Evolutionary conservation across 805 yeast species (phyloP), one percentile per base, ranked within the genome.

Genomic region (Candida ponderosae): DNA sequence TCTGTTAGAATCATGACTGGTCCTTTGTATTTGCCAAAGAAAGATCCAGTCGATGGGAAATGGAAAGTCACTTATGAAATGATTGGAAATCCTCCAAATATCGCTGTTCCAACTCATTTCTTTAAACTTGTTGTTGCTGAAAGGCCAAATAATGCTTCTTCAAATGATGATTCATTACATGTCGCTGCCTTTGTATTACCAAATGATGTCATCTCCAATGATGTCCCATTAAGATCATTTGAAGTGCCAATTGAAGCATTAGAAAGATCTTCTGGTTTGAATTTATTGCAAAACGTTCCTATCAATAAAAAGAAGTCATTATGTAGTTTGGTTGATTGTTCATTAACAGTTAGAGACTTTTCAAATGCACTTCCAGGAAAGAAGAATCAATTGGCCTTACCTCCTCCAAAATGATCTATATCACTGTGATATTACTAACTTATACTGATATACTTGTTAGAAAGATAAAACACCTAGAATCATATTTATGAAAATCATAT

Each of bases 51-150:
- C 3, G 96, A 89, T 54, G 96, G 95, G 5, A 90, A 90, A 57
- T 85, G 66, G 58, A 71, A 81, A 45, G 96, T 93, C 16, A 64
- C 72, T 3, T 93, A 90, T 60, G 97, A 93, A 61, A 84, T 93
- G 31, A 86, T 93, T 56, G 98, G 98, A 2, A 84, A 87, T 50
- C 98, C 98, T 10, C 97, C 98, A 35, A 85, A 76, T 51, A 71
- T 93, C 37, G 97, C 98, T 0, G 98, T 93, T 10, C 98, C 98
- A 19, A 93, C 98, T 0, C 98, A 93, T 59, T 93, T 93, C 54
- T 93, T 80, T 73, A 93, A 93, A 63, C 63, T 93, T 41, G 65
- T 93, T 38, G 85, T 93, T 33, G 97, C 93, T 8, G 97, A 93
- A 57, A 60, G 65, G 15, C 70, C 76, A 4, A 56, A 50, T 4